These are phyloP conservation scores for Prunus dulcis DNA, from an alignment of 306 rosid genomes.

Conservation along the genomic window DNA sequence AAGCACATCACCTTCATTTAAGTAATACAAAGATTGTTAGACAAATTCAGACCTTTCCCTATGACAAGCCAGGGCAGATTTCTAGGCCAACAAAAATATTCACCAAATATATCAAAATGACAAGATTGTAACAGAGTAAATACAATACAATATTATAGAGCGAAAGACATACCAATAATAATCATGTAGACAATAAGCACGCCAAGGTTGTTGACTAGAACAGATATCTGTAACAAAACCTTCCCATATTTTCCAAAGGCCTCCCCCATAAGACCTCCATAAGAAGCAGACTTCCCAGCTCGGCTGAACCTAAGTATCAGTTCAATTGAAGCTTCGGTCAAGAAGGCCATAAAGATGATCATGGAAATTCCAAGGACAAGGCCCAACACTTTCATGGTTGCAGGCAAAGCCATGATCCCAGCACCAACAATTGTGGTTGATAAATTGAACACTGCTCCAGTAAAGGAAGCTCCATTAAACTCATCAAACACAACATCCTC, in stretches of 20 bases:
- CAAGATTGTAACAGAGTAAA: background rate
- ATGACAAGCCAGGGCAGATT: background rate
- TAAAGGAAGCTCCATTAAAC: constrained; percentile 78
- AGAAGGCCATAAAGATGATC: constrained; percentile 58
- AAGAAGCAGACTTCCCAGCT: constrained; percentile 62
- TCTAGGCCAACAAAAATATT: background rate
- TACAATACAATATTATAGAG: background rate
- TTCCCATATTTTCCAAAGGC: constrained; percentile 72
- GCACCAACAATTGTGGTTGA: constrained; percentile 88
- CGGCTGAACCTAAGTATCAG: constrained; percentile 61
- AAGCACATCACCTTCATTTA: constrained; percentile 73
- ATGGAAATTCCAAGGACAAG: constrained; percentile 70
- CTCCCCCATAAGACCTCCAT: constrained; percentile 72
- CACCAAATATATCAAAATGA: background rate
- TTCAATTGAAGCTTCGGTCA: constrained; percentile 72
- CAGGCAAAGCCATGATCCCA: constrained; percentile 92
- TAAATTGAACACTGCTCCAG: constrained; percentile 85
- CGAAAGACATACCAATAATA: constrained; percentile 57
- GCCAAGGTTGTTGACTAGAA: constrained; percentile 66
- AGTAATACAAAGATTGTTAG: constrained; percentile 29
- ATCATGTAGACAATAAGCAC: constrained; percentile 78
- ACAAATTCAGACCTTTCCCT: constrained; percentile 16
- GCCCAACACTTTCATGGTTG: constrained; percentile 71
- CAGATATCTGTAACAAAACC: constrained; percentile 51
- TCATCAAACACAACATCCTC: constrained; percentile 48